phyloP scores from a whole-genome alignment of 2,329 filamentous ascomycete genomes.

The Colletotrichum eleusines region DNA sequence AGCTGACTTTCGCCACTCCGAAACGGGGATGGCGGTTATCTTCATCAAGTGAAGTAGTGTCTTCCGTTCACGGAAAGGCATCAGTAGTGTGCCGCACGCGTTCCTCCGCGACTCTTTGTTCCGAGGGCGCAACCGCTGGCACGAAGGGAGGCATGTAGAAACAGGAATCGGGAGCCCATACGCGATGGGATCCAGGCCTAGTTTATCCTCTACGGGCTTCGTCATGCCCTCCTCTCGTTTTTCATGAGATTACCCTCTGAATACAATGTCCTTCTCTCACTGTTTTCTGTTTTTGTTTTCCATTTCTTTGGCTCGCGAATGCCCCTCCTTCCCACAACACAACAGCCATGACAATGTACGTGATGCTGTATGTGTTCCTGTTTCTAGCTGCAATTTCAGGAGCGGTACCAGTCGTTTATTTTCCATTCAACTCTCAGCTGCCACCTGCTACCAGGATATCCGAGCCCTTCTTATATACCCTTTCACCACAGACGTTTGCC shows the following conservation, averaged over 20 bases:
- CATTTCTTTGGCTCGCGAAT: conserved; percentile 38
- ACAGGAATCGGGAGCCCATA: conserved; percentile 10
- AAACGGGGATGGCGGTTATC: conserved; percentile 20
- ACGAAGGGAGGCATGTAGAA: conserved; percentile 32
- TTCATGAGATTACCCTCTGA: conserved; percentile 28
- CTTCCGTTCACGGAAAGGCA: conserved; percentile 11
- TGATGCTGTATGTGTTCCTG: conserved; percentile 46
- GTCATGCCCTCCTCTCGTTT: conserved; percentile 25
- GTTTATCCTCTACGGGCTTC: conserved; percentile 23
- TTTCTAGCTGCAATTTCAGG: conserved; percentile 48
- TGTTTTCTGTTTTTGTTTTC: conserved; percentile 41
- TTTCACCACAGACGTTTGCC: conserved; percentile 80
- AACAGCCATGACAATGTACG: conserved; percentile 49
- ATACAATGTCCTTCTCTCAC: conserved; percentile 27
- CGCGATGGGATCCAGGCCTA: conserved; percentile 24
- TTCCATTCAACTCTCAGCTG: conserved; percentile 87
- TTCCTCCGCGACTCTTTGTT: conserved; percentile 26
- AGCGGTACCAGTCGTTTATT: conserved; percentile 62
- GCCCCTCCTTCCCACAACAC: conserved; percentile 26
- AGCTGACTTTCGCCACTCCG: conserved; percentile 11
- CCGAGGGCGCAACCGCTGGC: conserved; percentile 38
- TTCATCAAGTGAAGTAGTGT: conserved; percentile 22
- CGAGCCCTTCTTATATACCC: conserved; percentile 76
- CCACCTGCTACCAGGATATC: conserved; percentile 81
- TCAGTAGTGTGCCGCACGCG: conserved; percentile 18